Evolutionary conservation across 768 basidiomycete species (phyloP).

Genomic region (Suillus clintonianus): DNA sequence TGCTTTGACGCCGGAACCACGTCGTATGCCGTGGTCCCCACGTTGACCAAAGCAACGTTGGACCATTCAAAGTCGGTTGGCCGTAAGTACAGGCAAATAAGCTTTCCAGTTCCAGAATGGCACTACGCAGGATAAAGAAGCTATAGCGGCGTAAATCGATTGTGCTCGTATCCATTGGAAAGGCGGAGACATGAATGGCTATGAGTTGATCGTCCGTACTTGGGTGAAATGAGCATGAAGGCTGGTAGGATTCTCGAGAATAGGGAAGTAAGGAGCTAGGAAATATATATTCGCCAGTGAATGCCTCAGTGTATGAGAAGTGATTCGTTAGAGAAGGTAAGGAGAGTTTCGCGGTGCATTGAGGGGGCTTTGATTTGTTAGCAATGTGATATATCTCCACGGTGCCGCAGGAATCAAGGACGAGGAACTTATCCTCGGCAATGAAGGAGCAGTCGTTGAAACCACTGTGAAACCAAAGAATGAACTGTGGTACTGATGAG

Average conservation of each 20-base stretch:
- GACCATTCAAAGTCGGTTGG: not conserved
- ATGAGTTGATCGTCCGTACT: conserved; percentile 50
- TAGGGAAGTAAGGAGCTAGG: conserved; percentile 33
- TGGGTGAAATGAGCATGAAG: conserved; percentile 32
- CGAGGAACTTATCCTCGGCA: conserved; percentile 44
- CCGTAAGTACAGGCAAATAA: not conserved
- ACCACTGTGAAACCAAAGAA: conserved; percentile 41
- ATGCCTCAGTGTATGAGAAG: conserved; percentile 56
- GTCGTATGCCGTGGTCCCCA: conserved; percentile 44
- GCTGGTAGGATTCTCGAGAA: not conserved
- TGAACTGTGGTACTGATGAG: conserved; percentile 32
- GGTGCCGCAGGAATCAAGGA: conserved; percentile 47
- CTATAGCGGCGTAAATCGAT: conserved; percentile 48
- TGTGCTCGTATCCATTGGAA: conserved; percentile 34
- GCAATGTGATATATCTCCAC: conserved; percentile 54
- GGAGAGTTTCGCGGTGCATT: conserved; percentile 38
- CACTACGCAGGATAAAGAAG: conserved; percentile 50
- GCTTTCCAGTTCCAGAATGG: conserved; percentile 31
- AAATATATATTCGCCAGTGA: conserved; percentile 53
- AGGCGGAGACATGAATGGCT: conserved; percentile 50
- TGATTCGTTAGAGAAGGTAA: conserved; percentile 47
- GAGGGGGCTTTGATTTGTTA: conserved; percentile 29
- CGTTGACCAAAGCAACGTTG: not conserved
- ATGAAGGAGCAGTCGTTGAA: conserved; percentile 60
- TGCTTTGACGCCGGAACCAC: conserved; percentile 54